A percentile compares a stretch with the other conserved stretches of the same genome.
Conservation (phyloP, 2,329 filamentous ascomycete genomes). For the Sporothrix luriei region DNA sequence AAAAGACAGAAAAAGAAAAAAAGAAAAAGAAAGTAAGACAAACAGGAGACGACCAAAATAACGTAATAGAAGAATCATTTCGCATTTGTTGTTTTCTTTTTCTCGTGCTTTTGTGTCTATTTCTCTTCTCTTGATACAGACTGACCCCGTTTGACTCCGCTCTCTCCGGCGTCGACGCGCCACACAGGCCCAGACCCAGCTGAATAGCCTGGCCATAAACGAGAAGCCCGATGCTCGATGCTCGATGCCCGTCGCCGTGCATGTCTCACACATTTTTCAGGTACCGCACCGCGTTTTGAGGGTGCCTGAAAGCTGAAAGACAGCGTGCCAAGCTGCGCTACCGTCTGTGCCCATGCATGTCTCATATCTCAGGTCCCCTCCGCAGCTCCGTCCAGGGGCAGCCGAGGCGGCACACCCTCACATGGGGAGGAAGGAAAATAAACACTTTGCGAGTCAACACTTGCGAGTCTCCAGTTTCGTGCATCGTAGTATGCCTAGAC, state of each 20-base stretch:
- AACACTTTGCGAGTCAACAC: too few relatives aligned
- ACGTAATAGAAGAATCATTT: background rate
- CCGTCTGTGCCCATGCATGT: background rate
- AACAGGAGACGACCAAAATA: background rate
- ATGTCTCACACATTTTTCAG: constrained; percentile 18
- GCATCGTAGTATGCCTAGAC: background rate
- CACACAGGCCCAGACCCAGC: background rate
- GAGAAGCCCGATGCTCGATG: background rate
- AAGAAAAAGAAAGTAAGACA: background rate
- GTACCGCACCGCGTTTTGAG: background rate
- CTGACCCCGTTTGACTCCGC: background rate
- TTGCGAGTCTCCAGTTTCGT: background rate
- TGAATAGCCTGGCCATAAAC: background rate
- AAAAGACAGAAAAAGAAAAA: background rate
- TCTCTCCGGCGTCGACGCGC: background rate
- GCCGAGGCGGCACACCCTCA: constrained; percentile 10
- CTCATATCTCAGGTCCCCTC: constrained; percentile 16
- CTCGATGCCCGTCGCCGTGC: background rate
- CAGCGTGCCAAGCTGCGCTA: too few relatives aligned
- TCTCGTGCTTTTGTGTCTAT: background rate
- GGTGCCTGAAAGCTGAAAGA: too few relatives aligned
- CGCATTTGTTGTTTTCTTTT: background rate
- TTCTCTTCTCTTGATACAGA: background rate
- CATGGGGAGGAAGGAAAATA: background rate
- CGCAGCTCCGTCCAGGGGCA: constrained; percentile 2